Evolutionary conservation across 495 filamentous ascomycete genomes (phyloP).

Genomic region (Penicillium bialowiezense): DNA sequence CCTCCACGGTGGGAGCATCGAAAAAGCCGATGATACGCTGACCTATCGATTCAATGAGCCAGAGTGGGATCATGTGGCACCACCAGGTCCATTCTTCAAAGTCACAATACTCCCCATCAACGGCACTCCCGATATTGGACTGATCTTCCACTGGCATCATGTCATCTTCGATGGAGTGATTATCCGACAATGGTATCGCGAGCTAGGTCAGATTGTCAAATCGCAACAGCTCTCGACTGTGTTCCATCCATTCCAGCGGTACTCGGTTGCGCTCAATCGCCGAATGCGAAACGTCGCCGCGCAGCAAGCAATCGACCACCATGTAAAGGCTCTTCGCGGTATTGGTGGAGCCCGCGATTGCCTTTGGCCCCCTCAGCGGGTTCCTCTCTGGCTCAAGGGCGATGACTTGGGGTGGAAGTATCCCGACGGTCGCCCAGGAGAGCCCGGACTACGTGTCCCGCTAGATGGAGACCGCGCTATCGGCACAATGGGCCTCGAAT

Average conservation of each 20-base stretch:
- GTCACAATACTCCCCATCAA: not conserved
- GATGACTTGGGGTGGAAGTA: slow-evolving; percentile 2
- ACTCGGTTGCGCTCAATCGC: too few species aligned
- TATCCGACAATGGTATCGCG: slow-evolving; percentile 1
- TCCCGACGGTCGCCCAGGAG: not conserved
- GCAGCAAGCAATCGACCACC: too few species aligned
- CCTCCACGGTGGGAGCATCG: too few species aligned
- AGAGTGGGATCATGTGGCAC: not conserved
- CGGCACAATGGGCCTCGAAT: too few species aligned
- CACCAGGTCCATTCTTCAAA: slow-evolving; percentile 7
- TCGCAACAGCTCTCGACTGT: too few species aligned
- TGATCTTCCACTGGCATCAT: slow-evolving; percentile 9
- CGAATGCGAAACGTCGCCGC: too few species aligned
- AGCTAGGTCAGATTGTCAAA: too few species aligned
- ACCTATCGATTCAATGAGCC: slow-evolving; percentile 6
- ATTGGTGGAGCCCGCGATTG: too few species aligned
- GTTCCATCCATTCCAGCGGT: too few species aligned
- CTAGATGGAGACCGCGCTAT: not conserved
- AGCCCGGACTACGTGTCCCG: not conserved
- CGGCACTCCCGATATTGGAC: not conserved
- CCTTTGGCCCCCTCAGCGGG: not conserved
- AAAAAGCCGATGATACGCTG: not conserved
- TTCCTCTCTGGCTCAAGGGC: slow-evolving; percentile 5
- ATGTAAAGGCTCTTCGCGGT: too few species aligned
- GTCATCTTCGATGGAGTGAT: slow-evolving; percentile 4